Base-by-base conservation (phyloP, 2,329 filamentous ascomycete genomes). In the Colletotrichum destructivum region DNA sequence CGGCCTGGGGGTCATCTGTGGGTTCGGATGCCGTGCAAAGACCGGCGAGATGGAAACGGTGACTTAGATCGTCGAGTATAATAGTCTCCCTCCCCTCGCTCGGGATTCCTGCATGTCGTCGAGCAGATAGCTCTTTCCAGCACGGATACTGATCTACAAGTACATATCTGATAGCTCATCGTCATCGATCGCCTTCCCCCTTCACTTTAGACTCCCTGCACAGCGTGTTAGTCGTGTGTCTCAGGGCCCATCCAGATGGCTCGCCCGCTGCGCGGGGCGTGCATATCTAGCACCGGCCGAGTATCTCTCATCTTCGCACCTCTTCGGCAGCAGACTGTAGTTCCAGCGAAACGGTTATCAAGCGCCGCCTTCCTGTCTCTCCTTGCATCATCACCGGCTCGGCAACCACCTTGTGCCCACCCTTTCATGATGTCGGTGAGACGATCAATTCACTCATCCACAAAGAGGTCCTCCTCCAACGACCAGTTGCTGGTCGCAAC, bases 391-490 rank as follows among this genome's bases (percentile, higher is more conserved):
- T 23, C n/a, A 40, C 35, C 40, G 6, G 1, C 3, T 6, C 26
- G n/a, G 5, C 47, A 46, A 11, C 8, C 15, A 8, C 2, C n/a
- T 8, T 4, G 13, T 15, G 6, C 26, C 1, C 0, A 18, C 52
- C 23, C 31, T 61, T 55, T 71, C 13, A 66, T 73, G 35, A 74
- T 66, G 64, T 64, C 71, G 52, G 74, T 66, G 54, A 75, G 76
- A 65, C 75, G 73, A 31, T 31, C 59, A 18, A 78, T 80, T 73
- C 78, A 79, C 44, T 76, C 74, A 31, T 76, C 79, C 38, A 64
- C 75, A 3, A 75, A 65, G 21, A 73, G 76, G 75, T 47, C 75
- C 46, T 74, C 74, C 38, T 72, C 73, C 18, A 66, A 69, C 59
- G 71, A 74, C 16, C 73, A 75, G 47, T 51, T 75, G 49, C 44